Conservation (phyloP, 2,329 filamentous ascomycete genomes). For the Calonectria crousiana region DNA sequence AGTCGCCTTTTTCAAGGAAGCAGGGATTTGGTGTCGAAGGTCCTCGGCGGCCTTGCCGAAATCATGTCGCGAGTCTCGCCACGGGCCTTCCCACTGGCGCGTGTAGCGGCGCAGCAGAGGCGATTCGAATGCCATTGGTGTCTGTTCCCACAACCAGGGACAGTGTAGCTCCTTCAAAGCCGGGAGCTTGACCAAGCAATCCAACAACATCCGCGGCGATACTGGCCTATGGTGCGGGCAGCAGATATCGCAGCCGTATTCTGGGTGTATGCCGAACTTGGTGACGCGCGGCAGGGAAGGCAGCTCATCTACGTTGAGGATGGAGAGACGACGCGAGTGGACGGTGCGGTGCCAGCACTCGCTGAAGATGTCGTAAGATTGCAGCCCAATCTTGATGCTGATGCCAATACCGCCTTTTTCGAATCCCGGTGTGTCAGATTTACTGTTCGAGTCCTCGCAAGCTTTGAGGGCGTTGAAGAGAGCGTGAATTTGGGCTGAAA, state of each 20-base stretch:
- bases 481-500: constrained; percentile 11
- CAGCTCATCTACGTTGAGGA: neutral
- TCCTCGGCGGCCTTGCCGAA: constrained; percentile 13
- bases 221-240: constrained; percentile 2
- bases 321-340: neutral
- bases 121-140: neutral
- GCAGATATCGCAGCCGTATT: neutral
- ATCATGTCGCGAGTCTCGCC: constrained; percentile 19
- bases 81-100: constrained; percentile 15
- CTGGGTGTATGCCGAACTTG: neutral
- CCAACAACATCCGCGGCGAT: neutral
- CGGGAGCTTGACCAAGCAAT: constrained; percentile 5
- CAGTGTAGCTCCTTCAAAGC: constrained; percentile 15
- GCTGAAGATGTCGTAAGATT: neutral
- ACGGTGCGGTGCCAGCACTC: constrained; percentile 4
- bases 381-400: neutral
- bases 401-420: neutral
- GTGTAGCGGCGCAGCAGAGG: neutral
- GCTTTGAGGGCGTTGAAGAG: constrained; percentile 13
- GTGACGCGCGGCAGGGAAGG: neutral
- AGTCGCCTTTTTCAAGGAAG: neutral
- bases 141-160: neutral
- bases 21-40: neutral
- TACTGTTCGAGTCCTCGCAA: neutral
- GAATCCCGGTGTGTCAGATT: neutral